These are phyloP conservation scores for Physcomitrellopsis africana DNA, from an alignment of 225 moss, liverwort and hornwort species.

Conservation along the genomic window DNA sequence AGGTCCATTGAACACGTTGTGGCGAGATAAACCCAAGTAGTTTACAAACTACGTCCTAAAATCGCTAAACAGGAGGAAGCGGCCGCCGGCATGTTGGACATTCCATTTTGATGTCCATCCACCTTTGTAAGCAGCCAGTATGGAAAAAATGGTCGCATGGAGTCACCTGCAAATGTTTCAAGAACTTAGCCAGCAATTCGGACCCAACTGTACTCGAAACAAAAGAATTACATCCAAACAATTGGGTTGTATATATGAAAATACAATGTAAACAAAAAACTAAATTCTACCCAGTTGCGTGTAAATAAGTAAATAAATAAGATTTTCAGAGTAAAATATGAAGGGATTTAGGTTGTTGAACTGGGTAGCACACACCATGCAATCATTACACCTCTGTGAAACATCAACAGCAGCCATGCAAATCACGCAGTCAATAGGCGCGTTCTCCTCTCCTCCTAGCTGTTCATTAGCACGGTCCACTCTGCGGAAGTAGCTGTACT, in stretches of 20 bases:
- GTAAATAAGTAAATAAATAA: no score
- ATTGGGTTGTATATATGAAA: neutral
- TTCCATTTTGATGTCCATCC: constrained; percentile 87
- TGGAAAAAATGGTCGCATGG: constrained; percentile 76
- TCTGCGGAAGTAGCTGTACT: constrained; percentile 69
- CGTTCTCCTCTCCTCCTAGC: constrained; percentile 40
- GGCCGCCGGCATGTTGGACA: constrained; percentile 70
- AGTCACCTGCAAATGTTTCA: constrained; percentile 48
- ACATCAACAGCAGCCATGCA: constrained; percentile 72
- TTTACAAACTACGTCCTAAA: constrained; percentile 3
- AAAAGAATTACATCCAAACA: neutral
- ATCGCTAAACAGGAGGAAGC: no score
- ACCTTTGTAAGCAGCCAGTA: constrained; percentile 68
- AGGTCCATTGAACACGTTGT: neutral
- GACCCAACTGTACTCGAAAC: neutral
- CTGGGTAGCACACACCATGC: constrained; percentile 50
- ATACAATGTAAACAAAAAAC: neutral
- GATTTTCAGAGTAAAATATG: no score
- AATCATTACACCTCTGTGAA: constrained; percentile 54
- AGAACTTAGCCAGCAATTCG: neutral
- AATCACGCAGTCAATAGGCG: constrained; percentile 64
- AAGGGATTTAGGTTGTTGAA: neutral
- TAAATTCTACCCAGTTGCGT: neutral
- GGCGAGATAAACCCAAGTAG: neutral
- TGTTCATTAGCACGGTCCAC: constrained; percentile 42